A percentile compares a stretch with the other conserved stretches of the same genome.
Evolutionary conservation across 1,284 basidiomycete species (phyloP).

Genomic region (Xerocomus amazonicus): DNA sequence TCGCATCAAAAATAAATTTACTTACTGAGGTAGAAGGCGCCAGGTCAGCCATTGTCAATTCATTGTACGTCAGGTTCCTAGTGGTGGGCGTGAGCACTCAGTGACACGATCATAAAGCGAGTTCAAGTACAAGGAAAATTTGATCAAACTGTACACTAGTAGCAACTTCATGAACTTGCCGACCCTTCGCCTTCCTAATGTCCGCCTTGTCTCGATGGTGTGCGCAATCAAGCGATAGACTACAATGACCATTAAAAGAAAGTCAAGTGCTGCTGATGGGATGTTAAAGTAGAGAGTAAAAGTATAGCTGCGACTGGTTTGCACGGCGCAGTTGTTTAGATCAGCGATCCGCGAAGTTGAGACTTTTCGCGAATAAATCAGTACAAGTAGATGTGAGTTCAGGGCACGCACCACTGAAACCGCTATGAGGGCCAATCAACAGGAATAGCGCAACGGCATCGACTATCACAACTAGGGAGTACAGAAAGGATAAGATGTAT

Average conservation of each 20-base stretch:
- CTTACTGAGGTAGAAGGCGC: no score
- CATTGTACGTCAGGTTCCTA: no score
- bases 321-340: not conserved
- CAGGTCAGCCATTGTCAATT: no score
- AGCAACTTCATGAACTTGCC: conserved; percentile 12
- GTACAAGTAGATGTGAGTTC: not conserved
- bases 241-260: conserved; percentile 4
- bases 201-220: not conserved
- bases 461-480: not conserved
- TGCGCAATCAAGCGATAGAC: conserved; percentile 5
- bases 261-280: conserved; percentile 2
- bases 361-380: conserved; percentile 1
- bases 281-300: conserved; percentile 1
- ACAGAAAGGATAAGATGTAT: conserved; percentile 3
- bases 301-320: not conserved
- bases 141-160: conserved; percentile 8
- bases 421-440: conserved; percentile 3
- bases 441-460: not conserved
- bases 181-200: not conserved
- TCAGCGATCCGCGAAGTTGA: not conserved
- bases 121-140: conserved; percentile 11
- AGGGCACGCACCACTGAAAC: conserved; percentile 1
- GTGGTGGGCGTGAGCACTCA: not conserved
- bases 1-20: no score
- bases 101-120: not conserved